These are phyloP conservation scores for Penicillium pancosmium DNA, from an alignment of 495 filamentous ascomycete genomes.

Conservation along the genomic window DNA sequence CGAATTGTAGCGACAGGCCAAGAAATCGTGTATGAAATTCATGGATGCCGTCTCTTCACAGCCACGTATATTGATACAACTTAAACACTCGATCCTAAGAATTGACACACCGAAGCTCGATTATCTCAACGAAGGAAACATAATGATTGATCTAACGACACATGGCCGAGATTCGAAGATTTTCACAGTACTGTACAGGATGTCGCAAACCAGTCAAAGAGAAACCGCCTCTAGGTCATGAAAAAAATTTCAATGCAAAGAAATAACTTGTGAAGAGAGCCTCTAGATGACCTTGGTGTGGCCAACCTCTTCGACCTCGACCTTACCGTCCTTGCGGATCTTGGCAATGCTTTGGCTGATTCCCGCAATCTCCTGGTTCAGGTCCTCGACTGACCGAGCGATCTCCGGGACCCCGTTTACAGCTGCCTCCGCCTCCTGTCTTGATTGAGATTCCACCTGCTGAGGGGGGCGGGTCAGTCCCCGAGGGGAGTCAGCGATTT, in stretches of 20 bases:
- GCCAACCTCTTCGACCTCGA: slow-evolving; percentile 63
- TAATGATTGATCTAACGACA: slow-evolving; percentile 4
- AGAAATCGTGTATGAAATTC: too few species aligned
- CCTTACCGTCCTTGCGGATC: slow-evolving; percentile 68
- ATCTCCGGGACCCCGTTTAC: slow-evolving; percentile 28
- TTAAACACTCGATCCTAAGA: too few species aligned
- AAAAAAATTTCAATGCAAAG: slow-evolving; percentile 20
- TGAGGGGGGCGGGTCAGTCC: slow-evolving; percentile 59
- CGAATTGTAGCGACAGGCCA: too few species aligned
- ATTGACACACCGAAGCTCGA: too few species aligned
- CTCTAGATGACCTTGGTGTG: slow-evolving; percentile 24
- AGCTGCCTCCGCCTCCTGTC: slow-evolving; percentile 26
- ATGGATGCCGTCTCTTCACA: too few species aligned
- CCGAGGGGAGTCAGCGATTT: slow-evolving; percentile 71
- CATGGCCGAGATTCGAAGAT: slow-evolving; percentile 9
- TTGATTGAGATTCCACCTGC: slow-evolving; percentile 28
- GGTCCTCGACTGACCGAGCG: slow-evolving; percentile 35
- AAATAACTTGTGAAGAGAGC: slow-evolving; percentile 5
- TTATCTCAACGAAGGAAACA: not conserved
- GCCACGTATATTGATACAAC: too few species aligned
- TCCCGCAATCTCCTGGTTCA: slow-evolving; percentile 39
- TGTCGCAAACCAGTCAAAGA: slow-evolving; percentile 20
- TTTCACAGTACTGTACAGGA: slow-evolving; percentile 27
- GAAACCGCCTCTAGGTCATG: slow-evolving; percentile 19
- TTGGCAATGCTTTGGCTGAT: slow-evolving; percentile 55